Evolutionary conservation across 2,329 filamentous ascomycete species (phyloP), one percentile per base, ranked within the genome.

Genomic region (Cytospora paraplurivora): DNA sequence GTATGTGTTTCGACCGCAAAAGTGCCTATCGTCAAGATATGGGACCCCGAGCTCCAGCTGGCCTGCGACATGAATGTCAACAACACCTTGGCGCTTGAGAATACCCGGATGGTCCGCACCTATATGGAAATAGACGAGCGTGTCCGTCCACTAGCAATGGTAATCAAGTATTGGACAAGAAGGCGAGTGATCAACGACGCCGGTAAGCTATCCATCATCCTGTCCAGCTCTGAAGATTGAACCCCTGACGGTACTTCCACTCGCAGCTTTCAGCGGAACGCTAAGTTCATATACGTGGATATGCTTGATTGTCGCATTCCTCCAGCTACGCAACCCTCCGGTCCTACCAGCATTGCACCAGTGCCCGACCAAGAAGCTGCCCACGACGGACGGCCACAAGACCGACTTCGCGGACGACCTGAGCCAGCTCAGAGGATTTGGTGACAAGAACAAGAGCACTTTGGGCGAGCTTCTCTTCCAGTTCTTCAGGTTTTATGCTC

Each of bases 281-380:
- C 82, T 99, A 65, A 98, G 94, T 76, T 99, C 95, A 19, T 99
- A 99, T 74, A 97, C 95, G 27, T 99, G 95, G 95, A 98, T 98
- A 74, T 99, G 95, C 76, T 87, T 99, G 82, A 96, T 98, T 69
- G 90, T 99, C 73, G 96, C 93, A 69, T 99, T 98, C 72, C 83
- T 99, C 33, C 95, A 99, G 77, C 90, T 92, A 58, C 88, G 93
- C 70, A 84, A 89, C 65, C 91, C 92, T 17, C 91, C 94, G 0
- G 86, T 99, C 61, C 78, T 99, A 27, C 95, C 95, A 4, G 87
- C 91, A 17, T 81, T 99, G 38, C 95, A 98, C 73, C 88, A 93
- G 72, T 83, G 86, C 27, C 82, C 85, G 5, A 83, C 88, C 69
- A 80, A 88, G 68, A 86, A 86, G 69, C 78, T 85, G 59, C 77